Evolutionary conservation across 2,329 filamentous ascomycete genomes (phyloP).

Genomic region (Drechslerella dactyloides): DNA sequence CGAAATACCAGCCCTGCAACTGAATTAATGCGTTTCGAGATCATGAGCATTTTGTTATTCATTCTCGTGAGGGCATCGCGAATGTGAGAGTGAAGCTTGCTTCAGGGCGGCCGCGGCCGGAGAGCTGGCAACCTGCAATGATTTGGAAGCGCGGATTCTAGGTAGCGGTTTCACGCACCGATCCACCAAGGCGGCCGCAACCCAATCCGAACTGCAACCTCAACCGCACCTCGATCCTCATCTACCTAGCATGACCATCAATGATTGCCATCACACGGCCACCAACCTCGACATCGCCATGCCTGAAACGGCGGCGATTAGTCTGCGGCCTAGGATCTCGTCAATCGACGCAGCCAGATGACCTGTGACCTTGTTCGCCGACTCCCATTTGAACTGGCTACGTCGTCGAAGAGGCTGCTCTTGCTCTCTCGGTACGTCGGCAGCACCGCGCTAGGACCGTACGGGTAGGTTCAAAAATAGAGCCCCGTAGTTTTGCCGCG

Average conservation of each 20-base stretch:
- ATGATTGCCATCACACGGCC: too few species aligned
- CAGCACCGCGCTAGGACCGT: slow-evolving; percentile 39
- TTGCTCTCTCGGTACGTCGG: slow-evolving; percentile 37
- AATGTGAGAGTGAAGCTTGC: too few species aligned
- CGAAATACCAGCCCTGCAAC: too few species aligned
- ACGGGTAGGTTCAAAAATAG: slow-evolving; percentile 51
- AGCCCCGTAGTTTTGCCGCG: neutral
- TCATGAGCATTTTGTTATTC: too few species aligned
- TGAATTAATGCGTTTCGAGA: too few species aligned
- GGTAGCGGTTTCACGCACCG: too few species aligned
- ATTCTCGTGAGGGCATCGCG: too few species aligned
- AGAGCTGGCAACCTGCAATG: too few species aligned
- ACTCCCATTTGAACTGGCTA: neutral
- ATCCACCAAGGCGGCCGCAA: too few species aligned
- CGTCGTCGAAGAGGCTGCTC: slow-evolving; percentile 8
- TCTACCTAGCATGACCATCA: too few species aligned
- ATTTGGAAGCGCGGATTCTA: too few species aligned
- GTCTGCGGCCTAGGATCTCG: neutral
- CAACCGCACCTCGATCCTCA: neutral
- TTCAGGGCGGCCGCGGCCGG: too few species aligned
- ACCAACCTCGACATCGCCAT: neutral
- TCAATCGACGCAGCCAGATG: slow-evolving; percentile 2
- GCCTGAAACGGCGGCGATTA: slow-evolving; percentile 1
- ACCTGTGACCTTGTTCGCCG: neutral
- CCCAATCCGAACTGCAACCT: neutral